A percentile compares a stretch with the other conserved stretches of the same genome.
phyloP scores from a whole-genome alignment of 805 yeast genomes.

The Suhomyces sp. region DNA sequence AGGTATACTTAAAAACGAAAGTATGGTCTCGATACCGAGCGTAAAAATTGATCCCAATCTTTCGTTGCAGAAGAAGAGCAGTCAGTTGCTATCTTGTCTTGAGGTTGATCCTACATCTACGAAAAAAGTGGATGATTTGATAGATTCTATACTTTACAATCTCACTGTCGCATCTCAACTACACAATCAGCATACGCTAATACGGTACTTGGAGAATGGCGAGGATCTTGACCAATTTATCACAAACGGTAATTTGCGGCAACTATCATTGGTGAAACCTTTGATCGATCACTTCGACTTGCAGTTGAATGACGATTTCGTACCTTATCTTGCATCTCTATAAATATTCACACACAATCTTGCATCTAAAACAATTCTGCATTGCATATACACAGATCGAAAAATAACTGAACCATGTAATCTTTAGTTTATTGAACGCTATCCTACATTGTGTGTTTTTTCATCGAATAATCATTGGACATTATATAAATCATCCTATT shows the following conservation, averaged over 20 bases:
- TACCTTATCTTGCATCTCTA: neutral
- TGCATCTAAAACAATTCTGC: neutral
- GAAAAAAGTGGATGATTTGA: slow-evolving; percentile 59
- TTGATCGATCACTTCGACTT: slow-evolving; percentile 12
- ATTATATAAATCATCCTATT: too few relatives aligned
- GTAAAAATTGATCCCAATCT: neutral
- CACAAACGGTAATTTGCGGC: slow-evolving; percentile 15
- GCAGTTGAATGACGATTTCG: slow-evolving; percentile 11
- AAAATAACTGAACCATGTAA: too few relatives aligned
- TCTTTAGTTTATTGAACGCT: too few relatives aligned
- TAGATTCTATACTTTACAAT: slow-evolving; percentile 65
- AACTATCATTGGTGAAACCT: slow-evolving; percentile 15
- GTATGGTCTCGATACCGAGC: neutral
- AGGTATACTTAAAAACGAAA: neutral
- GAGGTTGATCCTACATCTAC: slow-evolving; percentile 1
- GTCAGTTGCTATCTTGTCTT: neutral
- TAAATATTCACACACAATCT: neutral
- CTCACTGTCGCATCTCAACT: slow-evolving; percentile 45
- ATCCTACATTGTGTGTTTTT: too few relatives aligned
- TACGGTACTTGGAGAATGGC: slow-evolving; percentile 13
- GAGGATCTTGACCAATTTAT: slow-evolving; percentile 25
- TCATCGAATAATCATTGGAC: neutral
- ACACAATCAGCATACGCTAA: slow-evolving; percentile 17
- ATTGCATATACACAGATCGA: too few relatives aligned
- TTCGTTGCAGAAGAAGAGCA: neutral